Evolutionary conservation across 1,139 yeast species (phyloP).

Genomic region (Candida sanyaensis): DNA sequence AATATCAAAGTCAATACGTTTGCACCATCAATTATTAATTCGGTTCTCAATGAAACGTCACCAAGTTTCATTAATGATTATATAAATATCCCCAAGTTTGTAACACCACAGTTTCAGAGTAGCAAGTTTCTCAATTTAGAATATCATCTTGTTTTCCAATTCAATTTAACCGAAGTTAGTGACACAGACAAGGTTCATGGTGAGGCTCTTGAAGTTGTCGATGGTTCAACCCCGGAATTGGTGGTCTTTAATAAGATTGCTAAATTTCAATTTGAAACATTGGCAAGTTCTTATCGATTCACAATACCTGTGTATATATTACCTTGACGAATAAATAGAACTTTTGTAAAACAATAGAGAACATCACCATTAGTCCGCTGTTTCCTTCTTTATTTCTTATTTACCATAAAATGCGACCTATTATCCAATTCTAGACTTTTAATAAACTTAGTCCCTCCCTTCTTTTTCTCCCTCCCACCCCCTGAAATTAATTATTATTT

Average conservation of each 20-base stretch:
- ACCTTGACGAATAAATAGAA: slow-evolving; percentile 4
- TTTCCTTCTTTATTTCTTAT: background rate
- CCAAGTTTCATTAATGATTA: slow-evolving; percentile 23
- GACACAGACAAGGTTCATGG: slow-evolving; percentile 6
- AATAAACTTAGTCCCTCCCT: no score
- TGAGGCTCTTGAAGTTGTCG: background rate
- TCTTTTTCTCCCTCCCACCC: no score
- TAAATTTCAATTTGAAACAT: slow-evolving; percentile 26
- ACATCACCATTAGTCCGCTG: background rate
- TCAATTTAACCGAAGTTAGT: slow-evolving; percentile 32
- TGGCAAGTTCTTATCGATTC: slow-evolving; percentile 38
- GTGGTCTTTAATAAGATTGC: slow-evolving; percentile 12
- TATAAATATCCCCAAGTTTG: slow-evolving; percentile 33
- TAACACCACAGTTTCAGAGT: slow-evolving; percentile 42
- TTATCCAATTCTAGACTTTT: background rate
- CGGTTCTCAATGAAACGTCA: slow-evolving; percentile 7
- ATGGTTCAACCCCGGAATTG: background rate
- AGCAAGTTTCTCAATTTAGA: slow-evolving; percentile 38
- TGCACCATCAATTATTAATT: slow-evolving; percentile 29
- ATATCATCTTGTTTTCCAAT: slow-evolving; percentile 41
- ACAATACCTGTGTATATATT: slow-evolving; percentile 32
- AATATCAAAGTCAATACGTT: slow-evolving; percentile 36
- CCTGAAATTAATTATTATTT: no score
- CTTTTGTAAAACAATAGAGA: background rate
- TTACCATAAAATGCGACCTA: background rate